Percentiles rank a stretch among this genome's conserved stretches.
These are phyloP conservation scores for Syncephalastrum sp. DNA, from an alignment of 371 early-diverging fungal genomes.

Conservation along the genomic window DNA sequence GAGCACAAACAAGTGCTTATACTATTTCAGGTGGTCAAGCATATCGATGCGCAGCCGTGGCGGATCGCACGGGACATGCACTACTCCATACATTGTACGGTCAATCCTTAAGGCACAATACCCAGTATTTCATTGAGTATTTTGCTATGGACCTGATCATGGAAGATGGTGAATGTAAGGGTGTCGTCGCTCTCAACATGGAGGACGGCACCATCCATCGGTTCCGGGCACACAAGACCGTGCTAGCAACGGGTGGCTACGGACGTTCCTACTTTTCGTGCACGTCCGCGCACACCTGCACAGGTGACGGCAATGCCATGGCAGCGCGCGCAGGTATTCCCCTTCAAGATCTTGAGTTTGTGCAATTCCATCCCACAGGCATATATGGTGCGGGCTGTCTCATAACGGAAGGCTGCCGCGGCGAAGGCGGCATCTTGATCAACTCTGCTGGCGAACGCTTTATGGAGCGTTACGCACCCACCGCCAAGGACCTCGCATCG, in stretches of 20 bases:
- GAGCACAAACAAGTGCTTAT: neutral
- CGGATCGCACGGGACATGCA: constrained; percentile 98
- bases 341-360: constrained; percentile 95
- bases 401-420: constrained; percentile 96
- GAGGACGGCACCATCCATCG: constrained; percentile 98
- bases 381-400: constrained; percentile 97
- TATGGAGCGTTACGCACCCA: constrained; percentile 99
- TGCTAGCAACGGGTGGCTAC: constrained; percentile 98
- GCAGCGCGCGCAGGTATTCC: constrained; percentile 88
- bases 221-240: constrained; percentile 97
- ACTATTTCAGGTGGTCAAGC: constrained; percentile 86
- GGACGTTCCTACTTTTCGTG: constrained; percentile 98
- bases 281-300: constrained; percentile 98
- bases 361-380: constrained; percentile 99
- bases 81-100: constrained; percentile 97
- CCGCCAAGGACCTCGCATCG: constrained; percentile 96
- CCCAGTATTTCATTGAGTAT: constrained; percentile 97
- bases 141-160: constrained; percentile 98
- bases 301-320: constrained; percentile 98
- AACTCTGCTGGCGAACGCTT: constrained; percentile 94
- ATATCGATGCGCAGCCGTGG: constrained; percentile 96
- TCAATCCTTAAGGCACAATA: constrained; percentile 92
- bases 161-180: constrained; percentile 97
- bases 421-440: constrained; percentile 95
- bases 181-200: constrained; percentile 94